These are phyloP conservation scores for Kodamaea restingae DNA, from an alignment of 805 yeast genomes.

Conservation along the genomic window DNA sequence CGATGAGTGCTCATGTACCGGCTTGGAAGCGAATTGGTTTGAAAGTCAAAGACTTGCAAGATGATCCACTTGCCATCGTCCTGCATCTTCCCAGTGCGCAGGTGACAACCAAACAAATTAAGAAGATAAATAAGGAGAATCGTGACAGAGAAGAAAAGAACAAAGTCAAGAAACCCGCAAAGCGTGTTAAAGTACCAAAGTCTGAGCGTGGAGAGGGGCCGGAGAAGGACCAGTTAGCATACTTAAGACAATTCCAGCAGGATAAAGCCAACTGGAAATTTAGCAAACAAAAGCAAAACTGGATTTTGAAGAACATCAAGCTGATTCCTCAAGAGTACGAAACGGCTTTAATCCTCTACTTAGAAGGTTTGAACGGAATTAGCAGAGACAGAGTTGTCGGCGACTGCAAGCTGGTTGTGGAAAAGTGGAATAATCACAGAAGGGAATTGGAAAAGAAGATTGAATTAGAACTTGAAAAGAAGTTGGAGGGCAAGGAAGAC, in stretches of 20 bases:
- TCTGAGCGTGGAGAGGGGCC: slow-evolving; percentile 66
- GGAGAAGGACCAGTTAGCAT: slow-evolving; percentile 69
- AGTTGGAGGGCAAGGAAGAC: slow-evolving; percentile 17
- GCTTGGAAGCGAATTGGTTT: slow-evolving; percentile 84
- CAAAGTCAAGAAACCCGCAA: slow-evolving; percentile 54
- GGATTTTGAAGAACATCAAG: slow-evolving; percentile 66
- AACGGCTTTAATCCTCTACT: slow-evolving; percentile 45
- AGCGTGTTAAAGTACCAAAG: slow-evolving; percentile 67
- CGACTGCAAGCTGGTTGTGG: slow-evolving; percentile 45
- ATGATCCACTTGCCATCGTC: slow-evolving; percentile 43
- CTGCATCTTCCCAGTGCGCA: slow-evolving; percentile 43
- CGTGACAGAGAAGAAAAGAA: slow-evolving; percentile 16
- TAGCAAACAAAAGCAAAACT: slow-evolving; percentile 81
- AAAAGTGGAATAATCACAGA: slow-evolving; percentile 54
- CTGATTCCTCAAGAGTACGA: slow-evolving; percentile 52
- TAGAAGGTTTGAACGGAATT: slow-evolving; percentile 67
- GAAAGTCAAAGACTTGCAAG: slow-evolving; percentile 45
- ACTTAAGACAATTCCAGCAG: slow-evolving; percentile 53
- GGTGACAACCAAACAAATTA: slow-evolving; percentile 40
- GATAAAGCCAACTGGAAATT: slow-evolving; percentile 73
- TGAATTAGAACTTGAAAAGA: slow-evolving; percentile 32
- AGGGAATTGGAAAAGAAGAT: slow-evolving; percentile 38
- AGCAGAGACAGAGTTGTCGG: slow-evolving; percentile 54
- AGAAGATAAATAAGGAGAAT: slow-evolving; percentile 35
- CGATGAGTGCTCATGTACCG: slow-evolving; percentile 41